Evolutionary conservation across 202 grass and related monocot genomes (phyloP).

Genomic region (Panicum hallii): DNA sequence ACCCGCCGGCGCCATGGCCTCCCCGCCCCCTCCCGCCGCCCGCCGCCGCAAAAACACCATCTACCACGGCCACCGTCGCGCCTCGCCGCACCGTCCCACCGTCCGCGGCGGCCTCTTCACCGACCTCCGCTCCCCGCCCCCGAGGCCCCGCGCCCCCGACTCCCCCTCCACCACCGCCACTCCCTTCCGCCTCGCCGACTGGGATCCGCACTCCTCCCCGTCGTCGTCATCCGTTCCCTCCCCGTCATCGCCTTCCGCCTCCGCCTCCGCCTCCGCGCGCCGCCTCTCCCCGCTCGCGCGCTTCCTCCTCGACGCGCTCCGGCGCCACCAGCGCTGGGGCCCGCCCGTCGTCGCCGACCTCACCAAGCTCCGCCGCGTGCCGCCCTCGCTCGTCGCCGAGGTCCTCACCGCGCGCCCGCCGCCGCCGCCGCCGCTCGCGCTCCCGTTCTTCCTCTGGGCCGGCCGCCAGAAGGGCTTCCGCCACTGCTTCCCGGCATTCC

Average conservation of each 20-base stretch:
- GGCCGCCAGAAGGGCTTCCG: slow-evolving; percentile 78
- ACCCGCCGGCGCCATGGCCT: slow-evolving; percentile 19
- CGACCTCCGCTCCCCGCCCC: slow-evolving; percentile 41
- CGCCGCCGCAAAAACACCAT: slow-evolving; percentile 53
- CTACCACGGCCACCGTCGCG: slow-evolving; percentile 69
- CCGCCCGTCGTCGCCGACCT: slow-evolving; percentile 65
- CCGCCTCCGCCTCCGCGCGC: slow-evolving; percentile 51
- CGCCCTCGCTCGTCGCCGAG: slow-evolving; percentile 67
- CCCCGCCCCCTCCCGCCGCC: background rate
- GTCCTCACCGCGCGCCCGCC: slow-evolving; percentile 67
- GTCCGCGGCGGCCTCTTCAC: slow-evolving; percentile 60
- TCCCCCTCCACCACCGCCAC: background rate
- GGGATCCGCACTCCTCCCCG: slow-evolving; percentile 51
- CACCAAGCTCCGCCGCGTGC: slow-evolving; percentile 75
- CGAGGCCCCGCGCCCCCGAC: background rate
- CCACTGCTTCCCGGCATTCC: slow-evolving; percentile 76
- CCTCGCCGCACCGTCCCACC: slow-evolving; percentile 65
- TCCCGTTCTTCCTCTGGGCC: slow-evolving; percentile 91
- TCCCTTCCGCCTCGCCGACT: slow-evolving; percentile 56
- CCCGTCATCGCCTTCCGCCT: slow-evolving; percentile 9
- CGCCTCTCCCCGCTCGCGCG: slow-evolving; percentile 76
- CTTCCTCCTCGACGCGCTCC: slow-evolving; percentile 77
- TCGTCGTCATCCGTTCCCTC: background rate
- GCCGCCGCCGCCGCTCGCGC: slow-evolving; percentile 61
- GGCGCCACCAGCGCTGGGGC: slow-evolving; percentile 68